phyloP scores from a whole-genome alignment of 306 rosid species.

The Hippophae gyantsensis region DNA sequence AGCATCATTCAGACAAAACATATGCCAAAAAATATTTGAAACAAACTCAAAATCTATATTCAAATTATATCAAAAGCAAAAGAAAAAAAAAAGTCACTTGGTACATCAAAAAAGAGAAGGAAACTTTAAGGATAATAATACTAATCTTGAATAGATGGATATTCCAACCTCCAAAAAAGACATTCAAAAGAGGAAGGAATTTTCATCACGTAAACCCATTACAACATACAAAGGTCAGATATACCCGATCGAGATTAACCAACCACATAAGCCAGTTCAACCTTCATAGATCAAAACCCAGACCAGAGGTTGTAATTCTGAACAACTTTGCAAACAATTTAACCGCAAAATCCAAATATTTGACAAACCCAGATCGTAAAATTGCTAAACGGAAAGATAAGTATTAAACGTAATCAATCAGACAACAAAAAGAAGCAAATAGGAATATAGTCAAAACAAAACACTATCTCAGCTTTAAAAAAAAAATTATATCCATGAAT shows the following conservation, averaged over 20 bases:
- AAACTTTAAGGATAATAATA: conserved; percentile 52
- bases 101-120: background rate
- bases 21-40: conserved; percentile 15
- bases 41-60: conserved; percentile 8
- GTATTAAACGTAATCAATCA: conserved; percentile 29
- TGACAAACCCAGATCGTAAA: conserved; percentile 36
- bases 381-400: conserved; percentile 15
- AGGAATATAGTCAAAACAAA: conserved; percentile 23
- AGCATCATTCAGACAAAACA: conserved; percentile 17
- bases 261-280: conserved; percentile 21
- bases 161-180: conserved; percentile 44
- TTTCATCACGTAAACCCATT: conserved; percentile 47
- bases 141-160: conserved; percentile 45
- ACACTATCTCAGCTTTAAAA: conserved; percentile 26
- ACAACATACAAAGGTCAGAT: conserved; percentile 29
- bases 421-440: conserved; percentile 23
- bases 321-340: conserved; percentile 13
- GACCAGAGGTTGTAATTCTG: conserved; percentile 37
- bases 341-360: conserved; percentile 9
- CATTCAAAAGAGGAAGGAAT: conserved; percentile 34
- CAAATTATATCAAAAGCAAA: conserved; percentile 16
- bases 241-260: conserved; percentile 31
- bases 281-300: conserved; percentile 34
- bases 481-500: conserved; percentile 41
- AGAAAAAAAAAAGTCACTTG: background rate